Evolutionary conservation across 257 asterid genomes (phyloP).

Genomic region (Ophiorrhiza pumila): DNA sequence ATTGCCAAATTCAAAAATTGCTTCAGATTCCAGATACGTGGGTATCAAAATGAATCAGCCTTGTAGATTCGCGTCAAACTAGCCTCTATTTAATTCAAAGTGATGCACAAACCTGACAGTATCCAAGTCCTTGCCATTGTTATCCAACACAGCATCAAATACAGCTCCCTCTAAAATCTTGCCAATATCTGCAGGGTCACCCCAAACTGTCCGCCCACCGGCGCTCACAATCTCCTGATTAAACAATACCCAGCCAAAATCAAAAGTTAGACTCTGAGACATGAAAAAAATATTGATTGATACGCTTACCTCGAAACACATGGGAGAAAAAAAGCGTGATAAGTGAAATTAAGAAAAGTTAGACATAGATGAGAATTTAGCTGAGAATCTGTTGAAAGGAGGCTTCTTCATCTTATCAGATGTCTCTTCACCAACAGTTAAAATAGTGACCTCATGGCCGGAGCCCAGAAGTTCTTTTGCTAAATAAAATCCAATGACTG

Average conservation of each 20-base stretch:
- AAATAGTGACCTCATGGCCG: constrained; percentile 71
- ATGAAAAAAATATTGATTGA: no score
- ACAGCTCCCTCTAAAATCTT: constrained; percentile 70
- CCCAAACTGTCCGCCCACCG: constrained; percentile 93
- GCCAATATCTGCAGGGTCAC: constrained; percentile 65
- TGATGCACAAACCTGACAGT: constrained; percentile 49
- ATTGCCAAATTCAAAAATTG: no score
- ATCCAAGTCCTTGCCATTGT: constrained; percentile 95
- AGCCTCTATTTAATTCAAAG: background rate
- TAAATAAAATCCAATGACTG: constrained; percentile 86
- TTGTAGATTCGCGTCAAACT: background rate
- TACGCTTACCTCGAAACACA: no score
- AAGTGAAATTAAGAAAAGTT: background rate
- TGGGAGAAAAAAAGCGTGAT: background rate
- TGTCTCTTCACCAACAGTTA: constrained; percentile 82
- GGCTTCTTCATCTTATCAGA: constrained; percentile 99
- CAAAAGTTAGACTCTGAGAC: no score
- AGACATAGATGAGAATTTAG: constrained; percentile 17
- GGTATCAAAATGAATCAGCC: no score
- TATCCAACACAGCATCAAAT: constrained; percentile 86
- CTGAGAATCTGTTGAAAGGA: constrained; percentile 91
- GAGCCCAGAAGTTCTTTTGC: constrained; percentile 81
- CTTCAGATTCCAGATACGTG: no score
- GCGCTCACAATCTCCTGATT: constrained; percentile 78
- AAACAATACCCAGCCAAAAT: background rate